These are phyloP conservation scores for Mallotus japonicus DNA, from an alignment of 441 rosid species.

Conservation along the genomic window DNA sequence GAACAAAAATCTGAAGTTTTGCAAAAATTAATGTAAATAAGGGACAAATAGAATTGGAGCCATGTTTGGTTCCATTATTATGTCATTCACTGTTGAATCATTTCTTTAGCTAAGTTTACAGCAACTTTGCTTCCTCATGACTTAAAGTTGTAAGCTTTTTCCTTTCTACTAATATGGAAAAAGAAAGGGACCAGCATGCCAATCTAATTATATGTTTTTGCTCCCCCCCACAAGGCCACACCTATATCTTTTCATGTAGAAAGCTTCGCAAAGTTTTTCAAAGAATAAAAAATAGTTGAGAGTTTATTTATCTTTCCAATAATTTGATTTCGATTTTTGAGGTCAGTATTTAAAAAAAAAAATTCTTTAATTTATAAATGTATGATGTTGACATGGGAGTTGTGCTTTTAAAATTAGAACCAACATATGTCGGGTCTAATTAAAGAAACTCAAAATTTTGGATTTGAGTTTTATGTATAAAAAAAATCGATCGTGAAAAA, in stretches of 20 bases:
- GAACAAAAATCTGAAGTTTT: not conserved
- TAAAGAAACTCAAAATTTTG: no score
- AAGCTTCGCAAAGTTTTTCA: not conserved
- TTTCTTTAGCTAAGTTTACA: not conserved
- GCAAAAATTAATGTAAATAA: not conserved
- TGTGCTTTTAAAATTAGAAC: no score
- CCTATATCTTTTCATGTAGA: conserved; percentile 1
- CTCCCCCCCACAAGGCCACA: not conserved
- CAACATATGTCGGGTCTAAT: no score
- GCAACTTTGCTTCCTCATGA: conserved; percentile 31
- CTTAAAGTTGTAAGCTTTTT: conserved; percentile 31
- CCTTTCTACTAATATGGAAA: not conserved
- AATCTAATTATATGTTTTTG: not conserved
- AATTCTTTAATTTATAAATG: no score
- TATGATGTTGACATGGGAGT: no score
- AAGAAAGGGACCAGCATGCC: conserved; percentile 13
- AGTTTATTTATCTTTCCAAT: no score
- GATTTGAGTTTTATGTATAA: no score
- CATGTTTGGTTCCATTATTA: not conserved
- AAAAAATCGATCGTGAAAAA: no score
- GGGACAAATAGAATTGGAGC: not conserved
- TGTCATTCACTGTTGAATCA: not conserved
- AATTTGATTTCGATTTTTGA: no score
- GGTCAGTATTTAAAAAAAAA: no score
- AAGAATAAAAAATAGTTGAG: not conserved